These are phyloP conservation scores for Ogataea degrootiae DNA, from an alignment of 805 yeast genomes.

Conservation along the genomic window DNA sequence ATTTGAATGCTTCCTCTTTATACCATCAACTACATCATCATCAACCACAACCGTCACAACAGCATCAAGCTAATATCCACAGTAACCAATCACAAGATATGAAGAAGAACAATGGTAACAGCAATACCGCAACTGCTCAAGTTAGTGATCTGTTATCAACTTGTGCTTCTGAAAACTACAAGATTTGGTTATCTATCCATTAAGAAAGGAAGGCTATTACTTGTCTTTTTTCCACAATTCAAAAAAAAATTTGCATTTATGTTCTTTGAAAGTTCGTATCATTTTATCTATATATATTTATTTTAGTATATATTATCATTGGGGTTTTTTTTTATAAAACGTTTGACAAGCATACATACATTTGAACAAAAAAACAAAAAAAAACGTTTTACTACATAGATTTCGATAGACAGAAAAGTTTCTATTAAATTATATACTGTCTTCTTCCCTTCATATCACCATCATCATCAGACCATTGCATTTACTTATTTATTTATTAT, in stretches of 20 bases:
- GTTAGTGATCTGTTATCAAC: conserved; percentile 25
- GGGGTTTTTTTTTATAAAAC: too few relatives aligned
- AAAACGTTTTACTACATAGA: too few relatives aligned
- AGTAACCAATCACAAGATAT: neutral
- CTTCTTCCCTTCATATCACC: too few relatives aligned
- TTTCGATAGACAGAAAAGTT: too few relatives aligned
- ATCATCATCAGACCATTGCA: too few relatives aligned
- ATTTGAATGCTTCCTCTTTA: conserved; percentile 18
- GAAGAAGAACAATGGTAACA: neutral
- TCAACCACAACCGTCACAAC: neutral
- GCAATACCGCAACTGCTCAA: conserved; percentile 12
- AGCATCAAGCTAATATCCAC: neutral
- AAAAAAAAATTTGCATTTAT: neutral
- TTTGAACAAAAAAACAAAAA: too few relatives aligned
- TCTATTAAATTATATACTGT: too few relatives aligned
- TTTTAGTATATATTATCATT: too few relatives aligned
- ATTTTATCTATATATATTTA: too few relatives aligned
- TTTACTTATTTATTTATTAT: too few relatives aligned
- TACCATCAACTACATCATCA: neutral
- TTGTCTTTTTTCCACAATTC: neutral
- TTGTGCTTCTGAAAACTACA: conserved; percentile 29
- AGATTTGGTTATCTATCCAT: conserved; percentile 28
- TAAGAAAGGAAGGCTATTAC: neutral
- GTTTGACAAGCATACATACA: too few relatives aligned
- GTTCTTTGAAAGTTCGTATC: neutral